Evolutionary conservation across 768 basidiomycete genomes (phyloP), one percentile per base, ranked within the genome.

Genomic region (Mycena epipterygia): DNA sequence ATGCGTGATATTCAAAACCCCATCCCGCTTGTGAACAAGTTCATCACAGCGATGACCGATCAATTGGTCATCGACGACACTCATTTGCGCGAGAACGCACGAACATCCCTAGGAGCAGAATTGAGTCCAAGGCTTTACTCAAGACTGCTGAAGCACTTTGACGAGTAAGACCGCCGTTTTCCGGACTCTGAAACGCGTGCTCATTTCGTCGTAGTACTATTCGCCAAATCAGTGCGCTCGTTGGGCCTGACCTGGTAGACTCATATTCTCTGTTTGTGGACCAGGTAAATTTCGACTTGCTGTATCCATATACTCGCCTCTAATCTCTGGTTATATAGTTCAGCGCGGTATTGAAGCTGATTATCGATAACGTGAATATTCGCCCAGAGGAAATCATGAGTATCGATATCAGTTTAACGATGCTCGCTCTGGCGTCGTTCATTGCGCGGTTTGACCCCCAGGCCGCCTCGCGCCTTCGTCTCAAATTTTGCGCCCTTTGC

Each of bases 41-140:
- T 95, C 78, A 84, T 95, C 27, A 84, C 83, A 5, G 88, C 90
- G 59, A 84, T 94, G 33, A 91, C 94, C n/a, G 88, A 88, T 41
- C 82, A 93, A 46, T 82, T 97, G 51, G 82, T 93, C 21, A 82
- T 85, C n/a, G 88, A 90, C 16, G 87, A 89, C 58, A 84, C 89
- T 8, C 85, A 88, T 49, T 87, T 93, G 39, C 89, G 95, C n/a
- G 93, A 97, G 74, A 85, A 90, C 14, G 93, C 93, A 3, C 88
- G 90, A 72, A 95, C 95, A 63, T 94, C 95, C 0, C 80, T 98
- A 21, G 95, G 95, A 2, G 84, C 85, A 17, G 96, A 98, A 74
- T 83, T 97, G 23, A 91, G 90, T 69, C 90, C 91, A 30, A 85
- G 88, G 52, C 81, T 95, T 53, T 93, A 94, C 74, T 83, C 87